Percentiles rank a stretch among this genome's conserved stretches.
Conservation (phyloP, 1,284 basidiomycete genomes). For the Phellopilus nigrolimitatus region DNA sequence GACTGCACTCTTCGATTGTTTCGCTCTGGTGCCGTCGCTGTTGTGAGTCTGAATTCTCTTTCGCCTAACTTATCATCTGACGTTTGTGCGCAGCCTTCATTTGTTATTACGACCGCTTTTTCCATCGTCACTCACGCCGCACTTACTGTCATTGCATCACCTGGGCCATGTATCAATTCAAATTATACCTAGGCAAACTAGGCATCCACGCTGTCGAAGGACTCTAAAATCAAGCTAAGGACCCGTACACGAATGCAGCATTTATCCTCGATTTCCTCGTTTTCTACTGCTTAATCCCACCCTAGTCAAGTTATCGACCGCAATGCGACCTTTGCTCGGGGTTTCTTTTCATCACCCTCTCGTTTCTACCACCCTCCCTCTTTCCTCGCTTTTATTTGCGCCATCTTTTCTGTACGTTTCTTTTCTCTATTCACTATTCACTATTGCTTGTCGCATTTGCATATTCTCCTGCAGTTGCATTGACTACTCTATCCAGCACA, state of each 20-base stretch:
- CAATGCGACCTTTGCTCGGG: background rate
- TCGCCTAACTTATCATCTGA: too few species aligned
- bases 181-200: too few species aligned
- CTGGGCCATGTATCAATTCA: conserved; percentile 7
- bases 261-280: background rate
- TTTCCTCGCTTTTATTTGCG: conserved; percentile 3
- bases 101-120: background rate
- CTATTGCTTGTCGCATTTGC: background rate
- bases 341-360: background rate
- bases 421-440: background rate
- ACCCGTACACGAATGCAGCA: conserved; percentile 1
- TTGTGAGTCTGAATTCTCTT: conserved; percentile 1
- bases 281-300: background rate
- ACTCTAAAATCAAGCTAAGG: background rate
- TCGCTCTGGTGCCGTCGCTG: background rate
- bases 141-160: conserved; percentile 1
- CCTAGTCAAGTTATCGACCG: background rate
- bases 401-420: background rate
- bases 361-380: background rate
- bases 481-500: background rate
- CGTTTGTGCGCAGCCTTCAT: background rate
- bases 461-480: background rate
- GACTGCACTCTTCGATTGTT: background rate
- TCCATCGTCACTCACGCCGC: conserved; percentile 5
- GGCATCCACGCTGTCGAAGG: background rate